Evolutionary conservation across 2,329 filamentous ascomycete genomes (phyloP), one percentile per base, ranked within the genome.

Genomic region (Arthrobotrys conoides): DNA sequence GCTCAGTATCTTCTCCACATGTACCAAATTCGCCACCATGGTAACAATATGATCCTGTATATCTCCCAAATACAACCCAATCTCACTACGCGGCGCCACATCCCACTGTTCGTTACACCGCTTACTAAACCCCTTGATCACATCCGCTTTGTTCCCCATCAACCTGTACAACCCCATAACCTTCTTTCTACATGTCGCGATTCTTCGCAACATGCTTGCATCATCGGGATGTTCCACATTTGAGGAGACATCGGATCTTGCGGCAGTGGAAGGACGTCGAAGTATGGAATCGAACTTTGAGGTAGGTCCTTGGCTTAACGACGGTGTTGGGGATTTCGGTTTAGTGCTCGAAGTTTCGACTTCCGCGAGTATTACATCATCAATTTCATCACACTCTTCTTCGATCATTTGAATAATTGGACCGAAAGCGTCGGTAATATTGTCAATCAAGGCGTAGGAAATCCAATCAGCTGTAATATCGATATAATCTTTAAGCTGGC

Each of bases 1-100:
- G 30, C 92, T 94, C 63, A 99, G 88, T 88, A 99, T 97, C 88
- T 98, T 98, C 84, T 99, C 96, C 82, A 97, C 97, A 84, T 99
- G 96, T 0, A 90, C 90, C 82, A 99, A 85, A 85, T 97, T 99
- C 81, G 93, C 96, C 89, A 97, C 97, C 95, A 98, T 98, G 55
- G 96, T 99, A 76, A 99, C 93, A 67, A 99, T 95, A 88, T 99
- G 96, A 85, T 99, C 96, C 85, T 99, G 96, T 80, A 99, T 97
- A 85, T 99, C 96, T 83, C 93, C 93, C 41, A 99, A 89, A 83
- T 99, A 99, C 82, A 99, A 89, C 22, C 94, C 96, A 81, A 99
- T 97, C 83, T 99, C 96, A 86, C 96, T 96, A 59, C 94, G 92
- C 5, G 96, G 96, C 0, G 96, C 97, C 66, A 98, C 92, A 81